Evolutionary conservation across 1,284 basidiomycete species (phyloP).

Genomic region (Marasmius oreades): DNA sequence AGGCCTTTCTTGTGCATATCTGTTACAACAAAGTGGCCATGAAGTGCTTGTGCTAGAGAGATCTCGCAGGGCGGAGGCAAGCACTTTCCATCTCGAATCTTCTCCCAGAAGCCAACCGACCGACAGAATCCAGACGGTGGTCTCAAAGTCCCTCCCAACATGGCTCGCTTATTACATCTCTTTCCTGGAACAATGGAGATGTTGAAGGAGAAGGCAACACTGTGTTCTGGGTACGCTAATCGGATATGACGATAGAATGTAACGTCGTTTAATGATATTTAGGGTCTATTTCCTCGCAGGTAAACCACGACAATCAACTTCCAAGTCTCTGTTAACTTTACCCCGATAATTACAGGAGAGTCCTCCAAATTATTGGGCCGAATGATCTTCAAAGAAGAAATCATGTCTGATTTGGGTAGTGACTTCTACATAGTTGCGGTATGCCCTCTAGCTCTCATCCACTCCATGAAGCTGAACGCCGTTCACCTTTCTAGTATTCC

Average conservation of each 20-base stretch:
- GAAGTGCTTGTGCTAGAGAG: conserved; percentile 10
- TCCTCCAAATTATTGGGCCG: conserved; percentile 2
- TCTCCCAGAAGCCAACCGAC: background rate
- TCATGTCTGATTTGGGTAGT: conserved; percentile 8
- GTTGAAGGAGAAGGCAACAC: conserved; percentile 3
- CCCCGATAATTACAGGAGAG: conserved; percentile 1
- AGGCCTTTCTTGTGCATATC: conserved; percentile 14
- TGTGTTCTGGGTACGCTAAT: conserved; percentile 8
- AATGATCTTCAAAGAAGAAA: conserved; percentile 4
- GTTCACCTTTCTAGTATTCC: background rate
- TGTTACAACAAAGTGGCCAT: conserved; percentile 8
- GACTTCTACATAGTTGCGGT: conserved; percentile 6
- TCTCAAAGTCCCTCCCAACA: conserved; percentile 15
- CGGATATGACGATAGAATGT: background rate
- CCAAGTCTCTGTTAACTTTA: background rate
- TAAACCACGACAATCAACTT: background rate
- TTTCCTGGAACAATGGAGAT: conserved; percentile 6
- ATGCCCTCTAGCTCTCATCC: background rate
- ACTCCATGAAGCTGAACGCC: background rate
- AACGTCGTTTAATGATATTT: background rate
- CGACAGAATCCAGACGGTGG: conserved; percentile 3
- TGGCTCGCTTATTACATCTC: conserved; percentile 10
- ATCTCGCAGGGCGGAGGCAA: background rate
- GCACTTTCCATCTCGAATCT: background rate
- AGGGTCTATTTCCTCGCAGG: background rate